phyloP scores from a whole-genome alignment of 2,329 filamentous ascomycete genomes.

The Stagonosporopsis vannaccii region DNA sequence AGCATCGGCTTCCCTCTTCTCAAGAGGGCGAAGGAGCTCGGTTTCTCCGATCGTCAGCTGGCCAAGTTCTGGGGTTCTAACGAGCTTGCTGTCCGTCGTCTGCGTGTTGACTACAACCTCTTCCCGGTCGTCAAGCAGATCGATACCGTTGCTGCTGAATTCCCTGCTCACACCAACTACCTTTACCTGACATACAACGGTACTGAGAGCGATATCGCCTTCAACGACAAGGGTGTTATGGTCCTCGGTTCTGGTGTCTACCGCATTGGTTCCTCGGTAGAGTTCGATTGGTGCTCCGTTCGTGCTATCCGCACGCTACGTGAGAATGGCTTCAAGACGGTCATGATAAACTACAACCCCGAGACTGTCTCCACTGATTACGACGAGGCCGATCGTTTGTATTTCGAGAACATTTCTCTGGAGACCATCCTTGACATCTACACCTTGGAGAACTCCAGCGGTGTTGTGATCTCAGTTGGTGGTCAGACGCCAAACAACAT shows the following conservation, averaged over 20 bases:
- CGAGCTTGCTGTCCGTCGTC: slow-evolving; percentile 84
- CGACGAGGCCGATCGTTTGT: slow-evolving; percentile 91
- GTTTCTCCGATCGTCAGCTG: slow-evolving; percentile 92
- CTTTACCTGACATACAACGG: slow-evolving; percentile 97
- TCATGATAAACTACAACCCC: slow-evolving; percentile 68
- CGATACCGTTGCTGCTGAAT: slow-evolving; percentile 96
- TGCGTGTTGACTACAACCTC: slow-evolving; percentile 86
- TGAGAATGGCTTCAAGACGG: slow-evolving; percentile 84
- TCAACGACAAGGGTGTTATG: slow-evolving; percentile 93
- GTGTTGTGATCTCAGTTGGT: slow-evolving; percentile 94
- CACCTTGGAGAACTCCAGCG: slow-evolving; percentile 80
- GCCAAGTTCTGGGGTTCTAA: slow-evolving; percentile 95
- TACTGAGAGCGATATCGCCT: slow-evolving; percentile 80
- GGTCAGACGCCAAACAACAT: slow-evolving; percentile 99
- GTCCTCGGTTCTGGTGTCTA: slow-evolving; percentile 96
- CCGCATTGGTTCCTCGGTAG: slow-evolving; percentile 95
- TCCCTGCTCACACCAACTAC: slow-evolving; percentile 94
- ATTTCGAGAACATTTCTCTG: slow-evolving; percentile 94
- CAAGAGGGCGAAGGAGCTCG: slow-evolving; percentile 87
- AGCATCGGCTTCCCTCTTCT: slow-evolving; percentile 71
- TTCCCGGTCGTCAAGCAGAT: slow-evolving; percentile 96
- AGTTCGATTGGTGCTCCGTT: slow-evolving; percentile 99
- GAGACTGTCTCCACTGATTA: slow-evolving; percentile 92
- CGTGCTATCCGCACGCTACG: slow-evolving; percentile 90
- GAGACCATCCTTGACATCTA: slow-evolving; percentile 95